A percentile compares a stretch with the other conserved stretches of the same genome.
These are phyloP conservation scores for Conidiobolus incongruus DNA, from an alignment of 371 early-diverging fungal species.

Conservation along the genomic window DNA sequence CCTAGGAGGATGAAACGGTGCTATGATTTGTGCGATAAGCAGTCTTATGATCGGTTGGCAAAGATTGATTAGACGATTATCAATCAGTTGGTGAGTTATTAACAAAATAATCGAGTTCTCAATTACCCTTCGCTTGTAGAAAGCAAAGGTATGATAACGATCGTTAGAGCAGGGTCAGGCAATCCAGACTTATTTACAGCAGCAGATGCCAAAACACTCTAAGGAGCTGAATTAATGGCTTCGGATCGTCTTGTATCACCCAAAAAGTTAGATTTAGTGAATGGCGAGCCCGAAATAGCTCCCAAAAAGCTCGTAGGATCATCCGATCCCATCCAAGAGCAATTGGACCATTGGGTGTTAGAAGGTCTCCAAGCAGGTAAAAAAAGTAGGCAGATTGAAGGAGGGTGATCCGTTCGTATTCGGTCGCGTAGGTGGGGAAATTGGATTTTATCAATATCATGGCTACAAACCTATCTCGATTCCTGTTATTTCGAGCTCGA, in stretches of 20 bases:
- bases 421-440: conserved; percentile 78
- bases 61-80: conserved; percentile 23
- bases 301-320: conserved; percentile 27
- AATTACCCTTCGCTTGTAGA: conserved; percentile 8
- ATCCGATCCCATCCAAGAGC: conserved; percentile 40
- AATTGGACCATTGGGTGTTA: conserved; percentile 38
- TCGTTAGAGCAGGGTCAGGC: conserved; percentile 77
- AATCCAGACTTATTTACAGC: conserved; percentile 54
- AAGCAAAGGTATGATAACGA: conserved; percentile 16
- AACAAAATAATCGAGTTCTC: conserved; percentile 21
- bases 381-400: conserved; percentile 62
- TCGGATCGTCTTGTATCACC: conserved; percentile 57
- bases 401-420: conserved; percentile 82
- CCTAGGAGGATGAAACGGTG: conserved; percentile 57
- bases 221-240: conserved; percentile 51
- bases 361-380: conserved; percentile 36
- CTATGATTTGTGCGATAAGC: conserved; percentile 14
- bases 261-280: conserved; percentile 19
- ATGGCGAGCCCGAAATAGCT: conserved; percentile 31
- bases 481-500: conserved; percentile 55
- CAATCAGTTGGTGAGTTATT: conserved; percentile 26
- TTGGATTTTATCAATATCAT: conserved; percentile 37
- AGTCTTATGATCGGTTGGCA: conserved; percentile 25
- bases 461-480: conserved; percentile 40
- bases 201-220: conserved; percentile 29